These are phyloP conservation scores for Gymnopus androsaceus DNA, from an alignment of 1,284 basidiomycete genomes.

Conservation along the genomic window DNA sequence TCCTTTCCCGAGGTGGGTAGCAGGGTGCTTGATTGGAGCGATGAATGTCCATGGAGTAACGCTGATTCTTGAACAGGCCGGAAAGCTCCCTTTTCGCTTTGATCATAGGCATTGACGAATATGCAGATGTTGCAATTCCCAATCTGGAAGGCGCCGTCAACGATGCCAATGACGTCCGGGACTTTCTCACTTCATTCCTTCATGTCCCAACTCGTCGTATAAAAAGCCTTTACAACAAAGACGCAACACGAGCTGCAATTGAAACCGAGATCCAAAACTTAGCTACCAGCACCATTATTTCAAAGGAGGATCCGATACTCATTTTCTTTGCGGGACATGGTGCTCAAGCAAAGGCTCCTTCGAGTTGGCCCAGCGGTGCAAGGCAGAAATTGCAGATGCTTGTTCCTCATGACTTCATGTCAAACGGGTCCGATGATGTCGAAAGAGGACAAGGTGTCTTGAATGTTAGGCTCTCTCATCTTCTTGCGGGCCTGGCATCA, in stretches of 20 bases:
- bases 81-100: too few species aligned
- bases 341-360: not conserved
- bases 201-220: not conserved
- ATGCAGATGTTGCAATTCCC: too few species aligned
- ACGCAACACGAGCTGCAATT: not conserved
- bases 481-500: not conserved
- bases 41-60: too few species aligned
- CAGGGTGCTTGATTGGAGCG: too few species aligned
- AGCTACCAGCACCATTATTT: not conserved
- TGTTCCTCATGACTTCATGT: not conserved
- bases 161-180: not conserved
- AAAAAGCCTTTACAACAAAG: not conserved
- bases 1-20: too few species aligned
- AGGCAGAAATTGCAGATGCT: not conserved
- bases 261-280: not conserved
- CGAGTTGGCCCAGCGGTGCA: not conserved
- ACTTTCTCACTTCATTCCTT: not conserved
- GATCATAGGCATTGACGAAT: too few species aligned
- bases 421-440: not conserved
- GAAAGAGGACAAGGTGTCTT: not conserved
- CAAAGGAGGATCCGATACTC: not conserved
- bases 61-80: too few species aligned
- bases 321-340: conserved; percentile 1
- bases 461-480: not conserved
- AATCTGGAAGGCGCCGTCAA: not conserved